Evolutionary conservation across 2,329 filamentous ascomycete genomes (phyloP), one percentile per base, ranked within the genome.

Genomic region (Venturia oleaginea): DNA sequence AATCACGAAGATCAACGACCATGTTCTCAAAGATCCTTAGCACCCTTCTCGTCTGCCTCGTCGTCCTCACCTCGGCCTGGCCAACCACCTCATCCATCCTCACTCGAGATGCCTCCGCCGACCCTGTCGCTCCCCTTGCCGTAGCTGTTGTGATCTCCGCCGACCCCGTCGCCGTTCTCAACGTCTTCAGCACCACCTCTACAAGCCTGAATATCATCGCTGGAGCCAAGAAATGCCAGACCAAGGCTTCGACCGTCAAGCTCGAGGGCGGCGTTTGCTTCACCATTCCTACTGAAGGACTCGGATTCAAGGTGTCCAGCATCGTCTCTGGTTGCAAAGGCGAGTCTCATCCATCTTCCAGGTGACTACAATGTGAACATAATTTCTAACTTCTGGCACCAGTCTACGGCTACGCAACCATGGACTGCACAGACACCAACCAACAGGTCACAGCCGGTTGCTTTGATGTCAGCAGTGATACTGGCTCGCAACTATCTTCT

Each of bases 391-490:
- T 4, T 48, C 2, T 3, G 22, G 27, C 27, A 7, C 22, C 13
- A 55, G 51, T 55, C 51, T 34, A n/a, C 27, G 51, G 51, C 51
- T 57, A 57, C 51, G 51, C 27, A n/a, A 57, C 51, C 15, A 0
- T 4, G 0, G 51, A 57, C n/a, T 57, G 51, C 15, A 37, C 51
- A 1, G 51, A 13, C 15, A 11, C 19, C 3, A 57, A 57, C 5
- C 51, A 57, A 15, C 51, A 34, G 4, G 34, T 57, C 30, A 32
- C 51, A 3, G 51, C 27, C 4, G 51, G 27, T 22, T 57, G 51
- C 51, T 57, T 32, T 11, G 51, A 57, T 57, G 51, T 57, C 51
- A 57, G 51, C 30, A 57, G 51, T 34, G 51, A 57, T 15, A 57
- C 51, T 34, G 51, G 51, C 15, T 57, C 51, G 24, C 13, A 11